Evolutionary conservation across 768 basidiomycete species (phyloP), one percentile per base, ranked within the genome.

Genomic region (Peribolospora kevripleyi): DNA sequence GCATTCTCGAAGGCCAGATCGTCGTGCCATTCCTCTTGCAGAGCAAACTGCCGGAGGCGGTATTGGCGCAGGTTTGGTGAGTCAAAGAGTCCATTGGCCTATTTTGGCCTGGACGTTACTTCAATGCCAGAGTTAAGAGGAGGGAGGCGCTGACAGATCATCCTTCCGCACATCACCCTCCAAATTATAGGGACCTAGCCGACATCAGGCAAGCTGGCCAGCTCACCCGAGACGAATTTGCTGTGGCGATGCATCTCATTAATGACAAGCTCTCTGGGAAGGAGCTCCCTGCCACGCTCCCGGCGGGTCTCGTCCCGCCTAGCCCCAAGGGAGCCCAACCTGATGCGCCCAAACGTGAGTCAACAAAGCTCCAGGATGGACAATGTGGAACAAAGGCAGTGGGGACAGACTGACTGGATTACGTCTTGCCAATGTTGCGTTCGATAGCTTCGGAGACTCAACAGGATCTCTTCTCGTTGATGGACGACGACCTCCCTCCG

Each of bases 11-110:
- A 64, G 88, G 88, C 6, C 86, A 91, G 57, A 78, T 85, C 42
- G 93, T 87, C 6, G 93, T 93, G 4, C 86, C 85, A 3, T 97
- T 97, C 68, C 82, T 98, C 81, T 66, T 91, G 57, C 80, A 87
- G 67, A 90, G 86, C 41, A 79, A 82, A 49, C 69, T 98, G 49
- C 74, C 79, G 1, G 82, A 84, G 57, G 80, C 81, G 38, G 73
- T 76, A 37, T 73, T 98, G n/a, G 93, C 93, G 4, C 80, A 76
- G 61, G 72, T 98, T 51, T 98, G 93, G 91, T 91, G 63, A 52
- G 80, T 71, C 25, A 36, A 42, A 5, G 49, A 50, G 36, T 40
- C 42, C 42, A 13, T n/a, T 52, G 48, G 5, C 14, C 13, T 42
- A 7, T 13, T 51, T 0, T 52, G 1, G 57, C 41, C 39, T 57